Evolutionary conservation across 1,284 basidiomycete genomes (phyloP), one percentile per base, ranked within the genome.

Genomic region (Phenoliferia sp.): DNA sequence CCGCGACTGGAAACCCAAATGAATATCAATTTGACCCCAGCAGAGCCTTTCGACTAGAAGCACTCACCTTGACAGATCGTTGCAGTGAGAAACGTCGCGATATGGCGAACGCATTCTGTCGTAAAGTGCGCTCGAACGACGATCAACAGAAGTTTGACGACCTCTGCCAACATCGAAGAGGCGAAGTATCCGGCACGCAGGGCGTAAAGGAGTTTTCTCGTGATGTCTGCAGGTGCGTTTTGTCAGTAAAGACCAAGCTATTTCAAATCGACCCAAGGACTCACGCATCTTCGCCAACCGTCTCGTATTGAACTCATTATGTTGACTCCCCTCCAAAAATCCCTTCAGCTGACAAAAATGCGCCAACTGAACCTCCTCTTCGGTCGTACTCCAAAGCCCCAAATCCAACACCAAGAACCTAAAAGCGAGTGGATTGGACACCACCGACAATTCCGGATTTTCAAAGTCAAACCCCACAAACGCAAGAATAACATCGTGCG

Each of bases 351-450:
- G 90, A 59, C 89, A 86, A 0, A 94, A 82, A 75, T 94, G 89
- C 22, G 87, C 84, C 3, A 81, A 82, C 75, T 92, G 90, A 32
- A 97, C 87, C 50, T 88, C 87, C 4, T 80, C 75, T 1, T 82
- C 80, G 0, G 90, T 87, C 32, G 80, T 84, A 0, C 90, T 85
- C 94, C 94, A 98, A 7, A 97, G 85, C 67, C 92, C 88, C 73
- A 96, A 91, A 76, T 96, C 92, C 3, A 97, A 85, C 0, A 91
- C 89, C 55, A 97, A 84, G 1, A 88, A 84, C 57, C 86, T 85
- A 76, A 95, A 96, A 2, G 91, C 91, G 1, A 89, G 83, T 2
- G 87, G 83, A 73, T 96, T 96, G 61, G 87, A 85, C 33, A 97
- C 84, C 0, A 88, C 89, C 1, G 93, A 93, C 66, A 85, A 83